phyloP scores from a whole-genome alignment of 306 rosid species.

The Fragaria iinumae region DNA sequence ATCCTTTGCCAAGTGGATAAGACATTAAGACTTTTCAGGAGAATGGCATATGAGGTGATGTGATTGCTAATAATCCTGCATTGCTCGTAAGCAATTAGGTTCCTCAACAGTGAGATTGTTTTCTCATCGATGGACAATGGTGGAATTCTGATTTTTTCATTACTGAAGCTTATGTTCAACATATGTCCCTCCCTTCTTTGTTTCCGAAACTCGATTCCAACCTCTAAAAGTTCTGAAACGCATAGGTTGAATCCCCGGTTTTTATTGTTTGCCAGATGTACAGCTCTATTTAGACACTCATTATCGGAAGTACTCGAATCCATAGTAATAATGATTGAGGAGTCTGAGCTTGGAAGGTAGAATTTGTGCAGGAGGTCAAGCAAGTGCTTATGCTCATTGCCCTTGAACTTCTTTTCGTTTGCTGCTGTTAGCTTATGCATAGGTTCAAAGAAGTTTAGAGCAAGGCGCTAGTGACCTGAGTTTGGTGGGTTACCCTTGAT shows the following conservation, averaged over 20 bases:
- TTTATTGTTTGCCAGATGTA: too few relatives aligned
- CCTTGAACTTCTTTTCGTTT: not conserved
- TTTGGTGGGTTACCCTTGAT: not conserved
- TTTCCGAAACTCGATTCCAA: conserved; percentile 9
- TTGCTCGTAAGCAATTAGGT: conserved; percentile 36
- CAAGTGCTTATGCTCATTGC: conserved; percentile 12
- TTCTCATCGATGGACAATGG: not conserved
- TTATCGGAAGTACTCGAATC: too few relatives aligned
- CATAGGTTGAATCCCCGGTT: not conserved
- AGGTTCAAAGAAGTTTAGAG: conserved; percentile 7
- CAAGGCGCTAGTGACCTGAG: conserved; percentile 10
- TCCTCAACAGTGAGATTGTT: conserved; percentile 25
- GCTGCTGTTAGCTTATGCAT: not conserved
- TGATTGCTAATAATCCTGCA: too few relatives aligned
- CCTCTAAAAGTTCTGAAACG: conserved; percentile 11
- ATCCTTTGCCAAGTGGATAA: too few relatives aligned
- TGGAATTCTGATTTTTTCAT: not conserved
- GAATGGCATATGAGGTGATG: conserved; percentile 19
- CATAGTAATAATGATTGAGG: too few relatives aligned
- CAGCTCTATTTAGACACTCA: too few relatives aligned
- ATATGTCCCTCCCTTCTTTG: too few relatives aligned
- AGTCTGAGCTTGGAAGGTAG: not conserved
- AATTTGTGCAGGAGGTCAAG: conserved; percentile 26
- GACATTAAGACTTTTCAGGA: conserved; percentile 2
- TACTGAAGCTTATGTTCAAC: too few relatives aligned